Evolutionary conservation across 306 rosid species (phyloP).

Genomic region (Begonia loranthoides): DNA sequence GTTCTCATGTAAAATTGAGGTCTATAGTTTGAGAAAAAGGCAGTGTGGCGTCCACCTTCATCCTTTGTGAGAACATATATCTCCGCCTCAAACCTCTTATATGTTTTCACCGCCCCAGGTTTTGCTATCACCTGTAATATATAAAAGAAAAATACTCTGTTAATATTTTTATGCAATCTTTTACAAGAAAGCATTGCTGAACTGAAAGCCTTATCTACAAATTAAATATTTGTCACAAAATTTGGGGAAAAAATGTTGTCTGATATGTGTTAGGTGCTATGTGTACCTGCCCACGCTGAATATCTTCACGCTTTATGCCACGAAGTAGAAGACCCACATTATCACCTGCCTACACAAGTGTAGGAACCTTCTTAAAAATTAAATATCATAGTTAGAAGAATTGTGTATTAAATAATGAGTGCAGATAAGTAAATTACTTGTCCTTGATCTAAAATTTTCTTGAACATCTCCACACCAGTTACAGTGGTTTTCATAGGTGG

Average conservation of each 20-base stretch:
- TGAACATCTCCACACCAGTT: conserved; percentile 56
- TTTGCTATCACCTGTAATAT: conserved; percentile 29
- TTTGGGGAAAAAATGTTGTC: too few species aligned
- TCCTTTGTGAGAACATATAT: conserved; percentile 79
- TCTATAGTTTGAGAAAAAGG: conserved; percentile 37
- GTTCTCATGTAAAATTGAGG: conserved; percentile 62
- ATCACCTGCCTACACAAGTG: conserved; percentile 55
- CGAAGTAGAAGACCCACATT: conserved; percentile 78
- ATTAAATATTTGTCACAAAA: too few species aligned
- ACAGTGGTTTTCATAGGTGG: conserved; percentile 42
- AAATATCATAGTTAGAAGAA: too few species aligned
- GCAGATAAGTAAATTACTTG: too few species aligned
- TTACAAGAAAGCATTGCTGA: too few species aligned
- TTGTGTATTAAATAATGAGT: too few species aligned
- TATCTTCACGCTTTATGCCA: conserved; percentile 60
- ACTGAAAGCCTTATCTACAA: too few species aligned
- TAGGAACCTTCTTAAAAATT: too few species aligned
- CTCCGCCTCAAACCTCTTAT: conserved; percentile 38
- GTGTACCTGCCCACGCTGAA: conserved; percentile 65
- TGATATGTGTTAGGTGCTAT: too few species aligned
- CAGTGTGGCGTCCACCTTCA: conserved; percentile 75
- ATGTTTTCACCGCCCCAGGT: conserved; percentile 46
- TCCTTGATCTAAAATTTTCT: conserved; percentile 53
- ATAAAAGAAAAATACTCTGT: too few species aligned
- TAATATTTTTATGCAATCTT: too few species aligned